Percentiles rank a stretch among this genome's conserved stretches.
Conservation (phyloP, 2,329 filamentous ascomycete species). For the Cladophialophora exuberans region DNA sequence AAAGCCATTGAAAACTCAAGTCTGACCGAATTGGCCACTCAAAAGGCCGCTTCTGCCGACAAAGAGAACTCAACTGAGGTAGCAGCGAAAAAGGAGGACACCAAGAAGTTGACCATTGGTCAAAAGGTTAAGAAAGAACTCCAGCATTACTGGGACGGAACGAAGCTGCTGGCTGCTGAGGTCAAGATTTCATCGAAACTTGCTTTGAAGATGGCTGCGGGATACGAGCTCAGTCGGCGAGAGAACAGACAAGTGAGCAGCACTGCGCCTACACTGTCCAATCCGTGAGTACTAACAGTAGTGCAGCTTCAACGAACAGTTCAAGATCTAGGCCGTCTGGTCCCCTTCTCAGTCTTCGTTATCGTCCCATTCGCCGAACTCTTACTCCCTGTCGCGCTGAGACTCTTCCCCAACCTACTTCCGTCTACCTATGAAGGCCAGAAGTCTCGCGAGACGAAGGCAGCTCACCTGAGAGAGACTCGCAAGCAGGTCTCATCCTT, state of each 20-base stretch:
- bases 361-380: constrained; percentile 96
- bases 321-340: constrained; percentile 86
- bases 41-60: constrained; percentile 52
- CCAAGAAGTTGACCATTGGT: constrained; percentile 83
- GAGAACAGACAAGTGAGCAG: constrained; percentile 76
- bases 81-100: constrained; percentile 68
- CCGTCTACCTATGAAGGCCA: constrained; percentile 96
- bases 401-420: constrained; percentile 94
- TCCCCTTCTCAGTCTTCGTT: constrained; percentile 95
- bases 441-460: constrained; percentile 87
- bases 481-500: constrained; percentile 93
- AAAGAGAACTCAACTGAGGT: constrained; percentile 56
- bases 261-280: not conserved
- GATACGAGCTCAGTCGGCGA: constrained; percentile 92
- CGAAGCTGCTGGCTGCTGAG: constrained; percentile 89
- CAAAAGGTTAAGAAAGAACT: constrained; percentile 95
- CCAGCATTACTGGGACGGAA: constrained; percentile 97
- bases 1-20: constrained; percentile 51
- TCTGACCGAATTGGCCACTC: constrained; percentile 65
- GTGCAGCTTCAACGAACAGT: constrained; percentile 79
- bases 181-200: constrained; percentile 89
- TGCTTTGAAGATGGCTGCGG: constrained; percentile 95
- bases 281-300: constrained; percentile 9
- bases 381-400: constrained; percentile 79
- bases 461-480: constrained; percentile 76